These are phyloP conservation scores for Candida ovalis DNA, from an alignment of 805 yeast species.

Conservation along the genomic window DNA sequence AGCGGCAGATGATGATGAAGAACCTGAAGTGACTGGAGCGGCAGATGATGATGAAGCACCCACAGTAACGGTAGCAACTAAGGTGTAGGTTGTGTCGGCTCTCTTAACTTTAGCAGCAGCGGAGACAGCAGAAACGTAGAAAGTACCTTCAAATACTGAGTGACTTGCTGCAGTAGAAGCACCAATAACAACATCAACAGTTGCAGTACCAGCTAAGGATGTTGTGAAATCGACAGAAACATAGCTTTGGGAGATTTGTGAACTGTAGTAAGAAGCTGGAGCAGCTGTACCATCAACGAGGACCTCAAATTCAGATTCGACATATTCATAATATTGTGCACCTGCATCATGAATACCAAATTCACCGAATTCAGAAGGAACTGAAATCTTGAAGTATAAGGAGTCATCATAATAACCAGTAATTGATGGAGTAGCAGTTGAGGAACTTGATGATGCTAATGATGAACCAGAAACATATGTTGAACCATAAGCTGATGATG, in stretches of 20 bases:
- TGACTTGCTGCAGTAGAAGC: not conserved
- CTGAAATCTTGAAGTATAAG: not conserved
- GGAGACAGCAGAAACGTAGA: not conserved
- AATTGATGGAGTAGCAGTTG: not conserved
- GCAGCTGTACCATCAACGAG: not conserved
- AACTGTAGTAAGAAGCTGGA: not conserved
- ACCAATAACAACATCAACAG: not conserved
- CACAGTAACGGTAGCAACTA: slow-evolving; percentile 8
- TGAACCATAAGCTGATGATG: not conserved
- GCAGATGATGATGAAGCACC: slow-evolving; percentile 9
- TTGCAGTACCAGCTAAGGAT: not conserved
- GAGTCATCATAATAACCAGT: not conserved
- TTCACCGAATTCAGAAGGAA: not conserved
- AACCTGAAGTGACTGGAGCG: not conserved
- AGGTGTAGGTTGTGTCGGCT: slow-evolving; percentile 1
- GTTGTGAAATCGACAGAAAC: not conserved
- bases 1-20: not conserved
- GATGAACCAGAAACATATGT: not conserved
- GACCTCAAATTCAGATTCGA: not conserved
- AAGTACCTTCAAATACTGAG: not conserved
- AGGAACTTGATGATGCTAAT: not conserved
- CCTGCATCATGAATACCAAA: too few relatives aligned
- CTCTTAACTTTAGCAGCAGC: slow-evolving; percentile 2
- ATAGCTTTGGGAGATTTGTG: not conserved
- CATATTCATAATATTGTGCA: too few relatives aligned